Conservation (phyloP, 75 land plant species). For the Selaginella moellendorffii region DNA sequence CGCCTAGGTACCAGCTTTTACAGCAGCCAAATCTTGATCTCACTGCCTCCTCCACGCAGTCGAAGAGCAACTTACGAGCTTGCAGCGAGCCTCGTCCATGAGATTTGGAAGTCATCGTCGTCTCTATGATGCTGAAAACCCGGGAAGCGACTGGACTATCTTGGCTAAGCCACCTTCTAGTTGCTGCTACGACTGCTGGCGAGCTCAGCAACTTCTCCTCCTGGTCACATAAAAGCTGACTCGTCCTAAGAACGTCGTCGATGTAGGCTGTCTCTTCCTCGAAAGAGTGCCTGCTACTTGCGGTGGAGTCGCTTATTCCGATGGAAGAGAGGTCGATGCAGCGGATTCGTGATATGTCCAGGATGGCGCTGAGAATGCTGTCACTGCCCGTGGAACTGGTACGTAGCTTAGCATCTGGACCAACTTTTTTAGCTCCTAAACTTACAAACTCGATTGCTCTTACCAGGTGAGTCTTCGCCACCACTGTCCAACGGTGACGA, state of each 20-base stretch:
- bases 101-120: not conserved
- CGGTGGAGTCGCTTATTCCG: not conserved
- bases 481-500: no score
- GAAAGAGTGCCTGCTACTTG: not conserved
- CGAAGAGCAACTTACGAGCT: not conserved
- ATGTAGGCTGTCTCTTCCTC: not conserved
- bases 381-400: not conserved
- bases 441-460: no score
- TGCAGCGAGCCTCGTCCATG: not conserved
- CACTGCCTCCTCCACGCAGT: not conserved
- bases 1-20: no score
- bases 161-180: no score
- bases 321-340: not conserved
- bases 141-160: not conserved
- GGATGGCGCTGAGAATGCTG: not conserved
- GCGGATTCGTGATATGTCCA: not conserved
- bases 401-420: not conserved
- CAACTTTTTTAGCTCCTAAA: no score
- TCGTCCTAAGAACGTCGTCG: not conserved
- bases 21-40: no score
- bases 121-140: not conserved
- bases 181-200: no score
- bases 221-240: not conserved
- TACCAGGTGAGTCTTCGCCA: not conserved
- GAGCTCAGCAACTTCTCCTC: no score